Evolutionary conservation across 1,284 basidiomycete species (phyloP), one percentile per base, ranked within the genome.

Genomic region (Ceratobasidium sp.): DNA sequence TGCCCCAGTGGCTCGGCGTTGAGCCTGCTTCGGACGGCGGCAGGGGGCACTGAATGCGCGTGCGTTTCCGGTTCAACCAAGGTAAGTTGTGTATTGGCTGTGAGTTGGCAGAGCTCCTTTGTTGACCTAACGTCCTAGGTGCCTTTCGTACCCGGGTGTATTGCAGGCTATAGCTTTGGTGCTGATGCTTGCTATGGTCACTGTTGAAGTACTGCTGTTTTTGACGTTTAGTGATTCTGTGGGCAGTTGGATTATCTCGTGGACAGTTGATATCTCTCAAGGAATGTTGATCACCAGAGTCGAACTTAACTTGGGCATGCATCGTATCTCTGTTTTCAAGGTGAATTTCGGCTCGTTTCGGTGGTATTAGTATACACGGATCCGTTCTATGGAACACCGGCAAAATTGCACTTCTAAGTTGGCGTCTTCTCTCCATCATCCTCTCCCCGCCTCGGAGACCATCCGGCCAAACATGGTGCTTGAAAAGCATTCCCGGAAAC

Each of bases 401-500:
- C 31, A 10, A 31, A 26, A 47, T 31, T 49, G 31, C 13, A 15
- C 35, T 15, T 65, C 42, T 63, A 74, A 35, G 53, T n/a, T 42
- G 60, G 4, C 28, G 45, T 74, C 54, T 64, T 74, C 35, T 74
- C 71, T 11, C 58, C n/a, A 31, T 74, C 71, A 33, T 28, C 42
- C 23, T 74, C 60, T 11, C n/a, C 33, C n/a, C 60, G 58, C 47
- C 64, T 74, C 2, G 71, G 71, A 26, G 60, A 74, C 71, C 71
- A 74, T 2, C 71, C 71, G 20, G 71, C 58, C 45, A 74, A 74
- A 37, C 71, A 74, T 28, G 71, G 71, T 15, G 71, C 71, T 35
- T 74, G 71, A 47, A 74, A 74, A 26, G 47, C 60, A 47, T 74
- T 53, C 35, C 71, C 71, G 53, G 58, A 63, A 54, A 64, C 60